Base-by-base conservation (phyloP, 805 yeast genomes). In the Yarrowia sp. region DNA sequence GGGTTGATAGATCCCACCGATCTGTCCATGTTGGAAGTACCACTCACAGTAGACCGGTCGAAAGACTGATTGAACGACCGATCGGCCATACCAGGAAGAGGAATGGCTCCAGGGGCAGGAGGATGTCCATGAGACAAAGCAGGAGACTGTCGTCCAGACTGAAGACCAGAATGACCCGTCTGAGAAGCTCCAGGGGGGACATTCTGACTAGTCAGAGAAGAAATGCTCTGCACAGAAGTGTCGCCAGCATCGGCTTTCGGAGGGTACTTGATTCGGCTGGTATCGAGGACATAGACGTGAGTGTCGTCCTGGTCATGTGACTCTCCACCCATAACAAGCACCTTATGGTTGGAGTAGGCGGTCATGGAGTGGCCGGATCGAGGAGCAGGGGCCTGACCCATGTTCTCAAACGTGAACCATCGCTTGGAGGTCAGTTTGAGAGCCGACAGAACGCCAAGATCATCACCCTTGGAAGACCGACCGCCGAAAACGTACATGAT, bases 321-420 rank as follows among this genome's bases (percentile, higher is more conserved):
- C 75, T 91, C 96, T 66, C 99, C 98, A 48, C 99, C 99, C 89
- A 96, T 87, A 14, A 93, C 84, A 11, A 92, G 73, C 39, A 93
- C 72, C 75, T 87, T 89, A 71, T 90, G 84, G 67, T 84, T 84
- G 31, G 80, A 83, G 57, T 87, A 79, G 63, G 84, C 87, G 0
- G 98, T 86, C 76, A 93, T 78, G 8, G 96, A 85, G 76, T 95
- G 99, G 9, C 98, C 98, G 67, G 93, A 89, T 70, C 98, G 84
- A 13, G 95, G 85, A 50, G 92, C 89, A 0, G 97, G 96, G 42
- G 81, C 79, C 73, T 81, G 69, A 75, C 82, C 74, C 77, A 75
- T 45, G 78, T 78, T 70, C 78, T 80, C 86, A 70, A 89, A 81
- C 65, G 84, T 84, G 72, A 84, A 86, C 95, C 97, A 92, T 55